Evolutionary conservation across 345 rosid species (phyloP), one percentile per base, ranked within the genome.

Genomic region (Firmiana major): DNA sequence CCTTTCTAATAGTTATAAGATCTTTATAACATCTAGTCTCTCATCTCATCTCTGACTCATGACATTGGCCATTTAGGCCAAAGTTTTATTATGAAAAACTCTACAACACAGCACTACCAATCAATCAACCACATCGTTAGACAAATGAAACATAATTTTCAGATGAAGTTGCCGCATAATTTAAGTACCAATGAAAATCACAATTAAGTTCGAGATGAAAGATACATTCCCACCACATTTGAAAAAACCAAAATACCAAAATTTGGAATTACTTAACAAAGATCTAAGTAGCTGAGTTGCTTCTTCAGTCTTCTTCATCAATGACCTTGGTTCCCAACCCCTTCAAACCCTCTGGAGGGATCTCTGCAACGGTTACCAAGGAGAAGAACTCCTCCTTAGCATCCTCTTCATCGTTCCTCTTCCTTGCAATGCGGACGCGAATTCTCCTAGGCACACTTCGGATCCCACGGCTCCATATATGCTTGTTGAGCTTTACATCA

Each of bases 361-460:
- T 78, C 80, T 88, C 92, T 3, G 94, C 81, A 28, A 89, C 91
- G 0, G 92, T 90, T 57, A 90, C 94, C 5, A 90, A 89, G 0
- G 93, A 92, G 87, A 81, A 91, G 54, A 92, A 88, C 84, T 92
- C 95, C 74, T 91, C 97, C 85, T 92, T 89, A 0, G 95, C 97
- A 67, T 92, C 93, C 75, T 92, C 95, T 3, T 92, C 97, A 3
- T 91, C 97, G 2, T 89, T 92, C 76, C 97, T 92, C 89, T 91
- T 89, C 9, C 95, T 80, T 4, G 92, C 95, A 78, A 92, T 63
- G 8, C 97, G 86, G n/a, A 92, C 95, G 28, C 97, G 86, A 1
- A 89, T 77, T 80, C 97, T 86, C 83, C 95, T 89, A 6, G 95
- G 93, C 4, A 92, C 94, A 2, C 97, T 84, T 57, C 97, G 84